Percentiles rank a stretch among this genome's conserved stretches.
Conservation (phyloP, 148 eudicot genomes). For the Rhododendron molle region DNA sequence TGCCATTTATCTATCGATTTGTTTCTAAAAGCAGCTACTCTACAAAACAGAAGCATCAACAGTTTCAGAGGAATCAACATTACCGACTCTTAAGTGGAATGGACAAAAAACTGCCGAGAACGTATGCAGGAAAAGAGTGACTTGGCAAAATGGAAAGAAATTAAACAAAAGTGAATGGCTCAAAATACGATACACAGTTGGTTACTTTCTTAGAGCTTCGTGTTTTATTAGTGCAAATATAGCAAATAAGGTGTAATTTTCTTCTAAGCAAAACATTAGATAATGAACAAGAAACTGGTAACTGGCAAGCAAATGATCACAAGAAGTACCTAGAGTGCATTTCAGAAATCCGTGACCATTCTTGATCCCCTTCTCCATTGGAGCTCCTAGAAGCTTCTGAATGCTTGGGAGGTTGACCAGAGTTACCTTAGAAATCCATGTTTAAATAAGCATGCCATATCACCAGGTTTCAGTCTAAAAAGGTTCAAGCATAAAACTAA, state of each 20-base stretch:
- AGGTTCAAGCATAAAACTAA: neutral
- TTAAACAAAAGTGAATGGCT: neutral
- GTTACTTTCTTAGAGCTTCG: neutral
- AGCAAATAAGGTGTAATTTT: neutral
- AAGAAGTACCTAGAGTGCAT: conserved; percentile 67
- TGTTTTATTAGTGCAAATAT: neutral
- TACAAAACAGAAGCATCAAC: conserved; percentile 21
- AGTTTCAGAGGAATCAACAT: neutral
- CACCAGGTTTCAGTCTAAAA: conserved; percentile 7
- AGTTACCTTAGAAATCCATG: conserved; percentile 25
- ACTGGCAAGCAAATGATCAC: conserved; percentile 1
- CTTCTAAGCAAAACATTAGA: neutral
- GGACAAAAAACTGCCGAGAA: neutral
- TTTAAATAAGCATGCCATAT: neutral
- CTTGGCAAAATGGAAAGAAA: neutral
- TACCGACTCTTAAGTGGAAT: neutral
- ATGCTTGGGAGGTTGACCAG: conserved; percentile 31
- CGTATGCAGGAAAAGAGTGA: neutral
- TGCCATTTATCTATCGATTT: conserved; percentile 91
- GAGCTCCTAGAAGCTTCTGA: conserved; percentile 27
- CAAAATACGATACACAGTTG: neutral
- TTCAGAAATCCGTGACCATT: conserved; percentile 64
- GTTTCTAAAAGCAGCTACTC: conserved; percentile 71
- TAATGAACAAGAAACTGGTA: neutral
- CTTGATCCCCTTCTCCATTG: conserved; percentile 50